Evolutionary conservation across 306 rosid species (phyloP), one percentile per base, ranked within the genome.

Genomic region (Gleditsia sinensis): DNA sequence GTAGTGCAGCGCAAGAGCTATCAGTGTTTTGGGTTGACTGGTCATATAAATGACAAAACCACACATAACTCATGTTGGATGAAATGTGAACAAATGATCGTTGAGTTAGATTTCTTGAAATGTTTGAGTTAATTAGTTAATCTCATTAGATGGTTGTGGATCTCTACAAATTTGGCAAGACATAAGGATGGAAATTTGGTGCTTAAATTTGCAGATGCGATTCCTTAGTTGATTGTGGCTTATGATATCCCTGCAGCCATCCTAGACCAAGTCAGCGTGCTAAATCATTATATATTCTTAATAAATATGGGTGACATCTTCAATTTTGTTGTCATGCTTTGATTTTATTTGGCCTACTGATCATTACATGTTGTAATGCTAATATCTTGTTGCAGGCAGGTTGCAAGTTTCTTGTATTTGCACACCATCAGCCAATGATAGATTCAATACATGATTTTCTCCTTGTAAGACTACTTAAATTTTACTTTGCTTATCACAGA

Each of bases 401-500:
- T 75, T 91, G 96, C 87, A 94, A 94, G 89, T 94, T 94, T 83
- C 92, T 94, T 62, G 86, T 94, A 75, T 94, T 94, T 86, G 98
- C 98, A 43, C 93, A 92, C 70, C 98, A 91, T 86, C 96, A 80
- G 69, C 81, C 97, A 73, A 89, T 94, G 98, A 70, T 94, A 57
- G 97, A 90, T 55, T 80, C 97, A 14, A 85, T 91, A 78, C 80
- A 94, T 67, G 88, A 91, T 81, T 94, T 88, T 81, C 94, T 94
- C 87, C 82, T 84, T 71, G 97, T 91, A 87, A 91, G 97, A 20
- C 74, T 64, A 66, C 85, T 63, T 48, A 64, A 80, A 70, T 57
- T 73, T 79, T 78, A 43, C 54, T 42, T 34, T 71, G 50, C 14
- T 82, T 75, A 54, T 64, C 85, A 36, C 46, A n/a, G 65, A 30